Conservation (phyloP, 2,329 filamentous ascomycete genomes). For the Tolypocladium sp. region DNA sequence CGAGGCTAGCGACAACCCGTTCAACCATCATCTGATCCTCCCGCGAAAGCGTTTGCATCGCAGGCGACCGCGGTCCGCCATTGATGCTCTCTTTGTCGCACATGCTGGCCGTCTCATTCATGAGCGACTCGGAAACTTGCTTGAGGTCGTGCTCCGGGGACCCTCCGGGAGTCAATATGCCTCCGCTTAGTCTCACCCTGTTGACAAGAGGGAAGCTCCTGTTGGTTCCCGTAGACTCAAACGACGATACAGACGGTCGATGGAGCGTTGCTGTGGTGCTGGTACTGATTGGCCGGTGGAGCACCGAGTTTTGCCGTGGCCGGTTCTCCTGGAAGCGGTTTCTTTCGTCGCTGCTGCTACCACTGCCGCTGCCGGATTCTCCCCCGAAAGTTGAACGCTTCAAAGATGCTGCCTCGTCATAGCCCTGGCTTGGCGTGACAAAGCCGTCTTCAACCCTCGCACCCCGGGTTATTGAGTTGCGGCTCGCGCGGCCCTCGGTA, state of each 20-base stretch:
- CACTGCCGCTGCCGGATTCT: slow-evolving; percentile 5
- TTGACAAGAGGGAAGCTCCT: slow-evolving; percentile 55
- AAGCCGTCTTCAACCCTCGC: slow-evolving; percentile 10
- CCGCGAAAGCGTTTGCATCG: slow-evolving; percentile 36
- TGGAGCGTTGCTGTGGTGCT: slow-evolving; percentile 30
- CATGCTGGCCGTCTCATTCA: slow-evolving; percentile 36
- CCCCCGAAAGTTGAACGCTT: slow-evolving; percentile 16
- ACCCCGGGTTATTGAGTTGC: slow-evolving; percentile 15
- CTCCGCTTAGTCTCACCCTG: slow-evolving; percentile 35
- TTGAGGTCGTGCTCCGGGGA: slow-evolving; percentile 41
- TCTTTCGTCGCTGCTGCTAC: slow-evolving; percentile 14
- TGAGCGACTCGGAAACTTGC: slow-evolving; percentile 37
- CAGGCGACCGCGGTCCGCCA: slow-evolving; percentile 23
- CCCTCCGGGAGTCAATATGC: slow-evolving; percentile 36
- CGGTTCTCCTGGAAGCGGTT: slow-evolving; percentile 6
- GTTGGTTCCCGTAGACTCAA: slow-evolving; percentile 49
- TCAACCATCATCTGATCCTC: slow-evolving; percentile 55
- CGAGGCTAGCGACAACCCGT: slow-evolving; percentile 48
- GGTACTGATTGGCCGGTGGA: slow-evolving; percentile 33
- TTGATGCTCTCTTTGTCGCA: slow-evolving; percentile 23
- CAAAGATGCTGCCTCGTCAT: slow-evolving; percentile 10
- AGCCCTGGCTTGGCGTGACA: slow-evolving; percentile 10
- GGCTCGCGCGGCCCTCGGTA: slow-evolving; percentile 37
- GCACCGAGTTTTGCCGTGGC: slow-evolving; percentile 23
- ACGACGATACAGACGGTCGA: slow-evolving; percentile 47